Base-by-base conservation (phyloP, 176 grass and related monocot species). In the Raddia guianensis region DNA sequence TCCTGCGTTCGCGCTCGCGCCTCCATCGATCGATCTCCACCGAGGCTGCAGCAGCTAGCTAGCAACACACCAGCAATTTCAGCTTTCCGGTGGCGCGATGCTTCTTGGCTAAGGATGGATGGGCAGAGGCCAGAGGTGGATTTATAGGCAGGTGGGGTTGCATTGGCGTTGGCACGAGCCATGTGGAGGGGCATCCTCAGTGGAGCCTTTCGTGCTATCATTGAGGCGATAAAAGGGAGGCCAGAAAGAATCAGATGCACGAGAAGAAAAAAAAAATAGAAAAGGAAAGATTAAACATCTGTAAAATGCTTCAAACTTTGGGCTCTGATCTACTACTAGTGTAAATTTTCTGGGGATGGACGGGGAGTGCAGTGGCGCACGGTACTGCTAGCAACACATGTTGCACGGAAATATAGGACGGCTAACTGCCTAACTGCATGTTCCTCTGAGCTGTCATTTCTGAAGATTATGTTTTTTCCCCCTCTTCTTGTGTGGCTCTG, bases 101-200 rank as follows among this genome's bases (percentile, higher is more conserved):
- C 47, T 32, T 85, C 65, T 20, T 5, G 51, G 80, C 10, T 87
- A 73, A 77, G 74, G 43, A 59, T 66, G 74, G 43, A 59, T 66
- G 66, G 60, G 5, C 27, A 67, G 69, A 47, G 32, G 2, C 46
- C 60, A 10, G 37, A 3, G 48, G 18, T 18, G 82, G 49, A 44
- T 89, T 85, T 85, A 80, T 89, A 89, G 87, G 77, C 52, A 5
- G 7, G 65, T 42, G 35, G 15, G 12, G 14, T 0, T 1, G 16
- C 15, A 16, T 15, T 12, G 75, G 16, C 15, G 16, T 15, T 12
- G 75, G 44, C 53, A 19, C 11, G 50, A 40, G 72, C 54, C 86
- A 84, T 80, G 75, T 80, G 75, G 34, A 51, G 44, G 60, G 16
- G 43, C 33, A 12, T 45, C 1, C 33, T 45, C 27, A 70, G 76